Evolutionary conservation across 768 basidiomycete species (phyloP).

Genomic region (Suillus decipiens): DNA sequence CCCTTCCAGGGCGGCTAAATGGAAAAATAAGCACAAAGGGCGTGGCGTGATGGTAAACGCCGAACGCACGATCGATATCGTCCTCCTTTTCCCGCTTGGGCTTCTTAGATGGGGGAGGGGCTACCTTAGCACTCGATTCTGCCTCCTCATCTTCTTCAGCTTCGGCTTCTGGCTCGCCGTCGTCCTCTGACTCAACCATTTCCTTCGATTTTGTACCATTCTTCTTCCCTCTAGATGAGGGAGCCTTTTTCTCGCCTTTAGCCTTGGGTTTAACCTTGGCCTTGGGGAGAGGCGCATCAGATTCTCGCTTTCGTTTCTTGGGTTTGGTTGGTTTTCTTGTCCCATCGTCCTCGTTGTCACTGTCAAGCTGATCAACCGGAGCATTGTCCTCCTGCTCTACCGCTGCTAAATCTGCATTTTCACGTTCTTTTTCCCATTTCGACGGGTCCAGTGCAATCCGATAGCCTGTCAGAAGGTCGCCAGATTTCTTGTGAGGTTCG

Average conservation of each 20-base stretch:
- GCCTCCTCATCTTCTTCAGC: slow-evolving; percentile 48
- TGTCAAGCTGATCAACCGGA: slow-evolving; percentile 67
- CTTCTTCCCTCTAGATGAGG: slow-evolving; percentile 45
- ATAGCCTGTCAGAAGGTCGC: slow-evolving; percentile 77
- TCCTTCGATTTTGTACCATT: slow-evolving; percentile 64
- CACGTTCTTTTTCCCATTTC: slow-evolving; percentile 58
- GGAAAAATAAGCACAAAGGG: slow-evolving; percentile 13
- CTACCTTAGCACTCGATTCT: slow-evolving; percentile 53
- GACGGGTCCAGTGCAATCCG: slow-evolving; percentile 73
- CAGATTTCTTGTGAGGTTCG: slow-evolving; percentile 74
- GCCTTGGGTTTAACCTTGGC: slow-evolving; percentile 46
- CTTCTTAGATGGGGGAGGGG: slow-evolving; percentile 69
- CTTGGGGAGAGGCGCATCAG: slow-evolving; percentile 42
- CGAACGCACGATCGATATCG: slow-evolving; percentile 56
- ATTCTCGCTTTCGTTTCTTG: slow-evolving; percentile 69
- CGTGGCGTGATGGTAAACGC: not conserved
- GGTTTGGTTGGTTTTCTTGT: slow-evolving; percentile 45
- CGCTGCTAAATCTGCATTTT: slow-evolving; percentile 30
- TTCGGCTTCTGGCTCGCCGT: slow-evolving; percentile 49
- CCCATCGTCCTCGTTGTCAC: slow-evolving; percentile 53
- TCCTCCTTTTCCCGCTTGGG: slow-evolving; percentile 59
- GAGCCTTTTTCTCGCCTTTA: slow-evolving; percentile 43
- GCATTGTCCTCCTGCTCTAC: slow-evolving; percentile 58
- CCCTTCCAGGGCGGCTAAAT: slow-evolving; percentile 43
- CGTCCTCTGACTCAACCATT: slow-evolving; percentile 66